Base-by-base conservation (phyloP, 495 filamentous ascomycete species). In the Tuber umbilicatum region DNA sequence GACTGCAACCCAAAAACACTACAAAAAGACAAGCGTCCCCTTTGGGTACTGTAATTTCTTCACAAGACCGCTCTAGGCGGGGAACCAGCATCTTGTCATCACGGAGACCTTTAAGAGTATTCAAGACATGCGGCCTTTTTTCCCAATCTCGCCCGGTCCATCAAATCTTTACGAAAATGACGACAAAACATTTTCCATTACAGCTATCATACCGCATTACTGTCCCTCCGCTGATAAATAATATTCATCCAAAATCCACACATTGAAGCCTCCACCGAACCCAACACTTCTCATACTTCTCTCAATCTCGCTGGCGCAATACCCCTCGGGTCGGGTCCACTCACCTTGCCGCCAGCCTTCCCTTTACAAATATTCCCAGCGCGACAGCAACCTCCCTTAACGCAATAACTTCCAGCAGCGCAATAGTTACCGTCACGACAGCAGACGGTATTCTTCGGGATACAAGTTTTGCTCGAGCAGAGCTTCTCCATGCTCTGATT, bases 391-490 rank as follows among this genome's bases (percentile, higher is more conserved):
- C 77, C 77, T 40, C 72, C 76, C 17, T 79, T 79, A 68, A 79
- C 76, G n/a, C 77, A 79, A 47, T 74, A 79, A 23, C 50, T 74
- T 37, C 77, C 75, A 0, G 77, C 77, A 16, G 60, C 72, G 67
- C 75, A 79, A 69, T 78, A 78, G 23, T 64, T 78, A 5, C 77
- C 77, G 40, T 78, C 69, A 35, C 67, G 74, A 42, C 76, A 79
- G 37, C 77, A 79, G 16, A 78, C 70, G 1, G 72, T 43, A 69
- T 79, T 79, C 47, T 74, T 78, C n/a, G 77, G 77, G 43, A 79
- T 79, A 64, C 77, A 79, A 42, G 77, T 78, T 31, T 74, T 79
- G 35, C 73, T 79, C 5, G 76, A 74, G 64, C 77, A 79, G 27
- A 79, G 38, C 69, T 79, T 79, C 69, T 79, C 77, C 5, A 70